Conservation (phyloP, 192 early-diverging fungal species). For the Obelidium mucronatum region DNA sequence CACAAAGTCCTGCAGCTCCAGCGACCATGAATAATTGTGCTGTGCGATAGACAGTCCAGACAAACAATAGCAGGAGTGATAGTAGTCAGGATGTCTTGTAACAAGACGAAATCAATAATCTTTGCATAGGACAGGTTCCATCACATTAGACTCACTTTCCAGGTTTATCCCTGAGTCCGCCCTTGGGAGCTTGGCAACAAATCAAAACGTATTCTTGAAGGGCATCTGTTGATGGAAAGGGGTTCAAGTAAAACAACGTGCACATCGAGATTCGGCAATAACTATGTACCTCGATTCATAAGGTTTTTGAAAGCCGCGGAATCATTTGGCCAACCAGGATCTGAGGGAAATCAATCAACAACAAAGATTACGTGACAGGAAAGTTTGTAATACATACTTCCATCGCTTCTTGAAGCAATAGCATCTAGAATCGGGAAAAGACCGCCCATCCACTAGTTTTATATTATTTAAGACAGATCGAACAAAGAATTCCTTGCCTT, state of each 20-base stretch:
- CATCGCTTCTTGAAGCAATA: slow-evolving; percentile 20
- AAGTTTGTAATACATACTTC: slow-evolving; percentile 24
- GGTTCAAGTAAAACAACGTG: background rate
- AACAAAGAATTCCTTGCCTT: background rate
- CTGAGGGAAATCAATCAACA: background rate
- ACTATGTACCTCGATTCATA: slow-evolving; percentile 37
- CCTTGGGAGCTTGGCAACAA: slow-evolving; percentile 77
- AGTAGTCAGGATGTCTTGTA: slow-evolving; percentile 81
- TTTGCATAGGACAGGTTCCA: background rate
- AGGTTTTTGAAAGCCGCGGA: slow-evolving; percentile 16
- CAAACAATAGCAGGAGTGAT: slow-evolving; percentile 95
- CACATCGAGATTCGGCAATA: background rate
- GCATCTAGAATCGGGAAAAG: slow-evolving; percentile 73
- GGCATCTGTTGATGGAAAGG: slow-evolving; percentile 53
- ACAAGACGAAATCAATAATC: background rate
- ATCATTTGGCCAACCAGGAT: slow-evolving; percentile 1
- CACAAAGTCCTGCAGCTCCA: slow-evolving; percentile 49
- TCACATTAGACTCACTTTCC: slow-evolving; percentile 69
- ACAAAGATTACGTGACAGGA: background rate
- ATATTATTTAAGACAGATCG: background rate
- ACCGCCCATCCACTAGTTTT: slow-evolving; percentile 79
- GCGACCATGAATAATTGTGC: slow-evolving; percentile 63
- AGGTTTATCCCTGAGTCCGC: slow-evolving; percentile 94
- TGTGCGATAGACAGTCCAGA: slow-evolving; percentile 87
- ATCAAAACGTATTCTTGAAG: slow-evolving; percentile 90